A percentile compares a stretch with the other conserved stretches of the same genome.
phyloP scores from a whole-genome alignment of 352 stramenopile genomes.

The Globisporangium recalcitrans region DNA sequence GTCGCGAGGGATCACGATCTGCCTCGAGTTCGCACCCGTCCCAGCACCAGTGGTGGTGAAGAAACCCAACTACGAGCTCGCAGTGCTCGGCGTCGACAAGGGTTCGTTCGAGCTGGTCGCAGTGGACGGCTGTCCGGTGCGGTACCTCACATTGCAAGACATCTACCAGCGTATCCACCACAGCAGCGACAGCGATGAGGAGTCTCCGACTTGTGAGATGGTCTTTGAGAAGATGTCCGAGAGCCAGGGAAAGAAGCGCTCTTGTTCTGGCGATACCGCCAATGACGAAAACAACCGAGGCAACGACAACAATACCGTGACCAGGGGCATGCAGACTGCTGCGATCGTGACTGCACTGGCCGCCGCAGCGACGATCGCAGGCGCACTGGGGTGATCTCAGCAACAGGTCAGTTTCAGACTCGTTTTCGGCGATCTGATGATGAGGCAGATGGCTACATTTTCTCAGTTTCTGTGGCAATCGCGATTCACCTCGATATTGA shows the following conservation, averaged over 20 bases:
- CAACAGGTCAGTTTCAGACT: neutral
- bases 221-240: neutral
- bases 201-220: constrained; percentile 3
- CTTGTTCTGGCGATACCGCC: neutral
- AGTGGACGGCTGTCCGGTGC: constrained; percentile 2
- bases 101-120: constrained; percentile 9
- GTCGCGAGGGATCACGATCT: constrained; percentile 6
- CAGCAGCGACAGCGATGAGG: neutral
- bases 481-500: no score
- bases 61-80: constrained; percentile 13
- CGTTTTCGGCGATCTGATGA: neutral
- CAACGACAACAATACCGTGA: neutral
- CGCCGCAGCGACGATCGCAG: constrained; percentile 6
- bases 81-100: constrained; percentile 4
- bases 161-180: constrained; percentile 8
- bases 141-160: constrained; percentile 8
- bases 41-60: constrained; percentile 6
- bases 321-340: neutral
- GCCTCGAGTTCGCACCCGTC: constrained; percentile 4
- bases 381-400: neutral
- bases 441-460: neutral
- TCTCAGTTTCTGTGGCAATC: neutral
- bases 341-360: constrained; percentile 3
- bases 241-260: neutral
- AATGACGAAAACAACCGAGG: neutral